Percentiles rank a stretch among this genome's conserved stretches.
Conservation (phyloP, 2,329 filamentous ascomycete genomes). For the Claviceps sp. region DNA sequence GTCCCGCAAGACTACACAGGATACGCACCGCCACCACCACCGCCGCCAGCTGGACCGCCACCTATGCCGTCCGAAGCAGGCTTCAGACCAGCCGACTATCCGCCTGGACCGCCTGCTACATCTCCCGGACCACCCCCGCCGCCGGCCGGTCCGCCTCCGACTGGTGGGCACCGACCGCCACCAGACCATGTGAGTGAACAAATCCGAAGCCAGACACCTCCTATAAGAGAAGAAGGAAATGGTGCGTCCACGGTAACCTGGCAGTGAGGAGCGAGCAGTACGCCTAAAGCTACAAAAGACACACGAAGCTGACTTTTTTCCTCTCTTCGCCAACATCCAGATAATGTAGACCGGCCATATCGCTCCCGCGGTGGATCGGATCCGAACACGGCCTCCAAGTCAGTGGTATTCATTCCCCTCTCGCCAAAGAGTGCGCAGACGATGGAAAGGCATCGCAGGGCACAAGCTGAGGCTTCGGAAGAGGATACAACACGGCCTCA, state of each 20-base stretch:
- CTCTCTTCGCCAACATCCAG: constrained; percentile 9
- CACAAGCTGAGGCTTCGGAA: constrained; percentile 17
- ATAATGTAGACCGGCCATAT: constrained; percentile 14
- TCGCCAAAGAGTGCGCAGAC: constrained; percentile 36
- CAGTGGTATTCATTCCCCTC: constrained; percentile 33
- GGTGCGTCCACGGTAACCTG: constrained; percentile 24
- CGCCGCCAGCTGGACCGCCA: constrained; percentile 21
- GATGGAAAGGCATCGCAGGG: constrained; percentile 26
- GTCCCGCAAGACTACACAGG: constrained; percentile 29
- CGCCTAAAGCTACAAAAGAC: constrained; percentile 3
- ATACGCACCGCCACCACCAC: constrained; percentile 23
- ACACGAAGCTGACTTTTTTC: constrained; percentile 8
- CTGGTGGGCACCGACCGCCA: constrained; percentile 20
- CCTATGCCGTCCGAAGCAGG: constrained; percentile 8
- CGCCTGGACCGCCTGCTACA: constrained; percentile 4
- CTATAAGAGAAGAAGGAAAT: constrained; percentile 18
- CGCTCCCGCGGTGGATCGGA: neutral
- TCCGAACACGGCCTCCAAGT: constrained; percentile 18
- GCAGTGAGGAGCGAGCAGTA: constrained; percentile 4
- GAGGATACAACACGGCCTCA: constrained; percentile 8
- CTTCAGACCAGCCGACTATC: constrained; percentile 7
- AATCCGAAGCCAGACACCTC: constrained; percentile 15
- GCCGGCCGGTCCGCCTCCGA: constrained; percentile 20
- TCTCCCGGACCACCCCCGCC: constrained; percentile 18
- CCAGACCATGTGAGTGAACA: constrained; percentile 32